Base-by-base conservation (phyloP, 805 yeast species). In the Ogataea angusta region DNA sequence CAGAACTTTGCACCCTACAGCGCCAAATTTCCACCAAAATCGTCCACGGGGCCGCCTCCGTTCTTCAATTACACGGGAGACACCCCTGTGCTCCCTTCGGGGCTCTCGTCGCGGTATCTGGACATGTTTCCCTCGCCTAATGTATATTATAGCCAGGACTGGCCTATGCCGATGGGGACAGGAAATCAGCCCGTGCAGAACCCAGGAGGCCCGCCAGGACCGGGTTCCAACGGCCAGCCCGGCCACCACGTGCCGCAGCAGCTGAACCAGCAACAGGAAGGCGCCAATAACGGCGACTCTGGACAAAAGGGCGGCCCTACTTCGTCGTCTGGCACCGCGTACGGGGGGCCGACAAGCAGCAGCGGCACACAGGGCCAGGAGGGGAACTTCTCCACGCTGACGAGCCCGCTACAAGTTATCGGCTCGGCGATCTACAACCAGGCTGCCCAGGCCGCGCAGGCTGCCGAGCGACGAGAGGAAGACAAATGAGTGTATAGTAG, bases 111-210 rank as follows among this genome's bases (percentile, higher is more conserved):
- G 2, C 70, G 84, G 37, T 85, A 80, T 52, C 78, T 84, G 30
- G 95, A 85, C 52, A 67, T 82, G 56, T 78, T 86, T 53, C 90
- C 89, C 22, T 83, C 91, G 5, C 96, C 96, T 0, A 75, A 80
- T n/a, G 83, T 76, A 47, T 79, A 80, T 50, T 85, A 83, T 52
- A 75, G 80, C 6, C 70, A 77, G 39, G 82, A 76, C 32, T 77
- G 81, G 81, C 42, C 56, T 13, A 45, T 70, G 10, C 71, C 74
- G 9, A 69, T 66, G 54, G 73, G 74, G 5, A 57, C 68, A 2
- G 72, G 73, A 3, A 61, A 60, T 6, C 69, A 74, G 2, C 73
- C 73, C 10, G 46, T 61, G 13, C 31, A 29, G 15, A 29, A 29
- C 31, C 31, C 31, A 10, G 19, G 19, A 15, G 21, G 19, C 13